Evolutionary conservation across 2,329 filamentous ascomycete genomes (phyloP).

Genomic region (Trichoderma sp.): DNA sequence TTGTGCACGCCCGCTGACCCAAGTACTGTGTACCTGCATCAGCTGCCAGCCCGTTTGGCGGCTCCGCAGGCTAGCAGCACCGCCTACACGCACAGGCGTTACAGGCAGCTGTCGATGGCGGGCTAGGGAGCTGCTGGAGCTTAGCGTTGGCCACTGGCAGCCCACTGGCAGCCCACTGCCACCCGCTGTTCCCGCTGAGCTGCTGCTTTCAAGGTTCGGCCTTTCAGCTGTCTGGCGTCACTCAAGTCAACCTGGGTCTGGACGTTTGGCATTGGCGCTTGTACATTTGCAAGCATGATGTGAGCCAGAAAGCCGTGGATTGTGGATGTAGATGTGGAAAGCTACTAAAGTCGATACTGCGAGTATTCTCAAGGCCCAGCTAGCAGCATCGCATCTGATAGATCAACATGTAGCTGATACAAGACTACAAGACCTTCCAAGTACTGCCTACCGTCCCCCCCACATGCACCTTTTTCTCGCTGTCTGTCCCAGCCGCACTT

Average conservation of each 20-base stretch:
- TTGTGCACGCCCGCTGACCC: background rate
- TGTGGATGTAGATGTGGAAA: background rate
- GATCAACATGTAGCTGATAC: background rate
- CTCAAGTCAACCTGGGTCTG: too few relatives aligned
- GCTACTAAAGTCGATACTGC: background rate
- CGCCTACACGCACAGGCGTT: background rate
- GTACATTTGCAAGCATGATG: background rate
- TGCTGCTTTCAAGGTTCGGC: background rate
- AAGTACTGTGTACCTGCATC: slow-evolving; percentile 17
- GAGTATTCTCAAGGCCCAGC: background rate
- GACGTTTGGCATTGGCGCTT: background rate
- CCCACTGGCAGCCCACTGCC: slow-evolving; percentile 16
- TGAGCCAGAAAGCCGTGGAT: background rate
- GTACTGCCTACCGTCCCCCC: background rate
- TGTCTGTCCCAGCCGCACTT: background rate
- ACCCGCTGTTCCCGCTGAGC: slow-evolving; percentile 15
- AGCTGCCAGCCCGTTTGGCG: background rate
- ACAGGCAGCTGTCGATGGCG: background rate
- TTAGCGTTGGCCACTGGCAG: slow-evolving; percentile 9
- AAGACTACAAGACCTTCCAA: background rate
- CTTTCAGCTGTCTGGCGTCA: background rate
- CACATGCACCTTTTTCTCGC: background rate
- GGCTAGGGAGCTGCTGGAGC: background rate
- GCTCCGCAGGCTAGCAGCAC: slow-evolving; percentile 4
- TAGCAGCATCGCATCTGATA: background rate